Conservation (phyloP, 1,284 basidiomycete genomes). For the Rhodofomes roseus region DNA sequence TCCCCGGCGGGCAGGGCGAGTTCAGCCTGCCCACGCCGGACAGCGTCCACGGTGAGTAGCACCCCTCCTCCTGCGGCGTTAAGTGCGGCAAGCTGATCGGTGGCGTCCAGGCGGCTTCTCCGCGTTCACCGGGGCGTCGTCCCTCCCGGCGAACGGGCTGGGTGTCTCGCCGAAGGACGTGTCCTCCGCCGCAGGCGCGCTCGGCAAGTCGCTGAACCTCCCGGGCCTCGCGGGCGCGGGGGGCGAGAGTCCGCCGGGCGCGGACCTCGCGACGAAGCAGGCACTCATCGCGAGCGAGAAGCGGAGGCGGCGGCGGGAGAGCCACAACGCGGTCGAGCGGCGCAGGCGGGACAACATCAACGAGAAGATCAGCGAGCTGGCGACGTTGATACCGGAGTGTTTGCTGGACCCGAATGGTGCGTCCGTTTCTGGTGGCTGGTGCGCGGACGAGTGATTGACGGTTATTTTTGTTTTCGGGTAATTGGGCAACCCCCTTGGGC, state of each 20-base stretch:
- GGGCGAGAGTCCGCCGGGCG: conserved; percentile 25
- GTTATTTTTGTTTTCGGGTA: too few relatives aligned
- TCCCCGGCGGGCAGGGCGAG: conserved; percentile 25
- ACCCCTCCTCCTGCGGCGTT: background rate
- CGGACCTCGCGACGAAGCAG: conserved; percentile 39
- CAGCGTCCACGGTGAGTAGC: conserved; percentile 29
- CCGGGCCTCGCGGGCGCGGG: conserved; percentile 18
- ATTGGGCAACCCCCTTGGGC: too few relatives aligned
- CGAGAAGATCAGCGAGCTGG: conserved; percentile 88
- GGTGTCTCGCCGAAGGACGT: conserved; percentile 2
- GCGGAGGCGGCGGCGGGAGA: conserved; percentile 73
- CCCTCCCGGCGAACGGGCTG: conserved; percentile 6
- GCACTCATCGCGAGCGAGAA: conserved; percentile 68
- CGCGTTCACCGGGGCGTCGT: conserved; percentile 20
- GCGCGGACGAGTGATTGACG: too few relatives aligned
- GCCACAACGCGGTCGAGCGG: conserved; percentile 89
- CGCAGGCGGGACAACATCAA: conserved; percentile 89
- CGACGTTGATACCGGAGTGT: conserved; percentile 83
- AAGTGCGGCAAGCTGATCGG: background rate
- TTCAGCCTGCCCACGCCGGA: conserved; percentile 40
- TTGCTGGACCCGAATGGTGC: conserved; percentile 60
- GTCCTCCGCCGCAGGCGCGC: conserved; percentile 13
- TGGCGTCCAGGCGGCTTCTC: conserved; percentile 18
- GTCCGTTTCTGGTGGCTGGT: conserved; percentile 11
- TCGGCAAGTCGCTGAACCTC: conserved; percentile 2